These are phyloP conservation scores for Jamesozyma jinghongensis DNA, from an alignment of 805 yeast genomes.

Conservation along the genomic window DNA sequence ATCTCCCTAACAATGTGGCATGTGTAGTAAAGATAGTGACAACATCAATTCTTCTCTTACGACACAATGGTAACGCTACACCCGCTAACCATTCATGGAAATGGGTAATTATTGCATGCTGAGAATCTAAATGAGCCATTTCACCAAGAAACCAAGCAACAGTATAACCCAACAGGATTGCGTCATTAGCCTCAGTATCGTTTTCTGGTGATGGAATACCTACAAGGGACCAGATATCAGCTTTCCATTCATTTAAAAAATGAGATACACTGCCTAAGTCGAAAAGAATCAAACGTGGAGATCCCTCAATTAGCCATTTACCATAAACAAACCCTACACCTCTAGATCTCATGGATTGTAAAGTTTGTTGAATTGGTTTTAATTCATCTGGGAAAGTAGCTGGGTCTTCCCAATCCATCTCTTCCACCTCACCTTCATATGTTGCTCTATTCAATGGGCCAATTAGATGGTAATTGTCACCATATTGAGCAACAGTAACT, in stretches of 20 bases:
- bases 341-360: constrained; percentile 70
- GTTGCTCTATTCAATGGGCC: constrained; percentile 76
- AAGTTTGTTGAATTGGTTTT: constrained; percentile 32
- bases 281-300: constrained; percentile 85
- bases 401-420: constrained; percentile 48
- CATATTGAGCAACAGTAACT: constrained; percentile 87
- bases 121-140: constrained; percentile 70
- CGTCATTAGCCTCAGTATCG: constrained; percentile 85
- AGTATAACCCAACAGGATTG: constrained; percentile 82
- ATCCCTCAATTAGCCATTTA: constrained; percentile 95
- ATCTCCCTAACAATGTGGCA: constrained; percentile 91
- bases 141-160: constrained; percentile 98
- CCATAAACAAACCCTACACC: constrained; percentile 84
- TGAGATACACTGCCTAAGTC: constrained; percentile 68
- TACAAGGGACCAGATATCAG: constrained; percentile 82
- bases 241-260: constrained; percentile 83
- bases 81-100: constrained; percentile 99
- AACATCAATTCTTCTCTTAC: constrained; percentile 84
- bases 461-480: constrained; percentile 72
- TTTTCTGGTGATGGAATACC: constrained; percentile 91
- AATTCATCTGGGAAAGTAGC: constrained; percentile 23
- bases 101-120: constrained; percentile 85
- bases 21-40: constrained; percentile 96
- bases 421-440: constrained; percentile 78
- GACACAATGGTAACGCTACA: constrained; percentile 84